These are phyloP conservation scores for Begonia masoniana DNA, from an alignment of 306 rosid species.

Conservation along the genomic window DNA sequence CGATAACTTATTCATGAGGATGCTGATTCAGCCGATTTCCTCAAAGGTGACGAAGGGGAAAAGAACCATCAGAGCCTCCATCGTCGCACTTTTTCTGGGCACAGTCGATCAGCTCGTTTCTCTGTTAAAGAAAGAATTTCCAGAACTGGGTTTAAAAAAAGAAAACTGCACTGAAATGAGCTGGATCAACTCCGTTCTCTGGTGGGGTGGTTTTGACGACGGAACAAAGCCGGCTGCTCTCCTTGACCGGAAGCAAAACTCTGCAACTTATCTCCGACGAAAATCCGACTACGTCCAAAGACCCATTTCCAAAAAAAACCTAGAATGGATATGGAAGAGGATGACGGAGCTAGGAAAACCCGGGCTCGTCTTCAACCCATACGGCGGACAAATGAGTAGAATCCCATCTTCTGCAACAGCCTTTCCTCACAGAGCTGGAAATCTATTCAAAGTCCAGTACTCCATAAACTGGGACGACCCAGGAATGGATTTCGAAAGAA, in stretches of 20 bases:
- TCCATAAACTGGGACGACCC: slow-evolving; percentile 23
- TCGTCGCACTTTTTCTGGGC: no score
- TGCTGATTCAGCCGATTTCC: not conserved
- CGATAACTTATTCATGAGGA: slow-evolving; percentile 9
- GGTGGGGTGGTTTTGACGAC: no score
- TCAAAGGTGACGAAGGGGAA: not conserved
- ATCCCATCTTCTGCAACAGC: slow-evolving; percentile 29
- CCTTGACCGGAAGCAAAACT: no score
- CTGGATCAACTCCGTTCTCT: slow-evolving; percentile 6
- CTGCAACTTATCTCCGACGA: no score
- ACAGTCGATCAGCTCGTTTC: not conserved
- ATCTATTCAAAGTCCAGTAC: slow-evolving; percentile 35
- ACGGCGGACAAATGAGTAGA: slow-evolving; percentile 35
- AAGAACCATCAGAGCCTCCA: not conserved
- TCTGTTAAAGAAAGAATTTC: slow-evolving; percentile 11
- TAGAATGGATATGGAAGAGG: slow-evolving; percentile 14
- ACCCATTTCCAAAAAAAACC: slow-evolving; percentile 9
- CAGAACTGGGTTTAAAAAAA: slow-evolving; percentile 9
- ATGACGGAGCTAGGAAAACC: slow-evolving; percentile 5
- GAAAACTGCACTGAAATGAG: slow-evolving; percentile 14
- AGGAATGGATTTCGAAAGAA: slow-evolving; percentile 31
- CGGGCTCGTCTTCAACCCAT: not conserved
- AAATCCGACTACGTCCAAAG: slow-evolving; percentile 3
- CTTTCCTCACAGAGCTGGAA: slow-evolving; percentile 43
- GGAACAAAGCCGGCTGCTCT: no score